Percentiles rank a stretch among this genome's conserved stretches.
phyloP scores from a whole-genome alignment of 2,329 filamentous ascomycete species.

The Celoporthe dispersa region DNA sequence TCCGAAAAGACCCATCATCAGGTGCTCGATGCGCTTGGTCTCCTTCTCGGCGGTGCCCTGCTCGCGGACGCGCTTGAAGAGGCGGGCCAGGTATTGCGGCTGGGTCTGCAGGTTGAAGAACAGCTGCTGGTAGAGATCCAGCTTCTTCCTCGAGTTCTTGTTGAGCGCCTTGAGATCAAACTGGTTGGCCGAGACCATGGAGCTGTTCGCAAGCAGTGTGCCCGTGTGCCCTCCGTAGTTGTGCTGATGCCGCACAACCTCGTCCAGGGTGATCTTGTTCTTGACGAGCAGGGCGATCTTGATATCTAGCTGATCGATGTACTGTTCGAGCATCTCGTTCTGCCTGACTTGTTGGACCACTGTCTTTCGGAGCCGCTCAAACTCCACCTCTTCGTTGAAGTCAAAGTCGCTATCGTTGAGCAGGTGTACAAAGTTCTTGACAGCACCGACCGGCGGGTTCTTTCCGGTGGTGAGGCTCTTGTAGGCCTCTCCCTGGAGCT shows the following conservation, averaged over 20 bases:
- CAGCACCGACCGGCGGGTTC: constrained; percentile 93
- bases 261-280: constrained; percentile 98
- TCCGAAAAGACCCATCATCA: constrained; percentile 96
- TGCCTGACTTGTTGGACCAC: constrained; percentile 97
- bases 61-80: constrained; percentile 85
- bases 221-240: constrained; percentile 92
- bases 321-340: constrained; percentile 96
- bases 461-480: constrained; percentile 95
- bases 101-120: constrained; percentile 98
- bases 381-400: constrained; percentile 98
- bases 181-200: constrained; percentile 86
- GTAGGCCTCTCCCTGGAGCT: constrained; percentile 96
- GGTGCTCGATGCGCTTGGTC: constrained; percentile 85
- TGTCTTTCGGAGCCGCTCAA: constrained; percentile 90
- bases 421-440: constrained; percentile 97
- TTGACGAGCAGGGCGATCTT: constrained; percentile 98
- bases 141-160: constrained; percentile 92
- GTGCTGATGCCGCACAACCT: constrained; percentile 95
- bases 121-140: constrained; percentile 95
- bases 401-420: constrained; percentile 98
- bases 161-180: constrained; percentile 97
- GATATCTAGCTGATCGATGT: constrained; percentile 97
- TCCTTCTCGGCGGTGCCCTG: constrained; percentile 88
- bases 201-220: constrained; percentile 82
- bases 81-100: constrained; percentile 86